Conservation (phyloP, 2,329 filamentous ascomycete species). For the Aureobasidium sp. region DNA sequence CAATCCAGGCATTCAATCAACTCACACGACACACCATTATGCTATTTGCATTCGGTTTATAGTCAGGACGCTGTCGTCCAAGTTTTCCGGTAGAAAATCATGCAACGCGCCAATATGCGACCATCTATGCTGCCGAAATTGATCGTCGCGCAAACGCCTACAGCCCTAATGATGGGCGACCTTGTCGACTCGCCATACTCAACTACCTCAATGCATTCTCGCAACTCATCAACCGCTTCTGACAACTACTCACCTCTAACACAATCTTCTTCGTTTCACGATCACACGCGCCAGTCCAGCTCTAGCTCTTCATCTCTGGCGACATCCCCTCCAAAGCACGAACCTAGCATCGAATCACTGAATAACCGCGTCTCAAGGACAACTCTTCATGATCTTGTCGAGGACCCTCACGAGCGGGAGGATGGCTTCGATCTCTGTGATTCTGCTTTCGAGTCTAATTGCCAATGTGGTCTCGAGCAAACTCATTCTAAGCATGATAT, state of each 20-base stretch:
- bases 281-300: constrained; percentile 59
- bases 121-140: constrained; percentile 31
- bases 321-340: constrained; percentile 45
- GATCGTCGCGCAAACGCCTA: constrained; percentile 27
- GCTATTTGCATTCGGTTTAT: constrained; percentile 5
- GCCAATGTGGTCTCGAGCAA: constrained; percentile 4
- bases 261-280: constrained; percentile 57
- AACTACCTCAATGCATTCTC: constrained; percentile 21
- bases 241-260: constrained; percentile 63
- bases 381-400: constrained; percentile 70
- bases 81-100: background rate
- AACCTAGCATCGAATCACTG: constrained; percentile 46
- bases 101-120: constrained; percentile 23
- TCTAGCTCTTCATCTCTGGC: constrained; percentile 69
- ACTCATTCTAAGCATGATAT: background rate
- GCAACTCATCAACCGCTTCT: constrained; percentile 37
- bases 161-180: constrained; percentile 18
- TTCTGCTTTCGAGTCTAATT: background rate
- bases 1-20: background rate
- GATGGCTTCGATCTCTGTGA: constrained; percentile 36
- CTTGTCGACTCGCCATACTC: constrained; percentile 19
- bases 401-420: constrained; percentile 68
- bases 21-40: constrained; percentile 2
- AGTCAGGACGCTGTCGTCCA: constrained; percentile 10
- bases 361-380: constrained; percentile 51